A percentile compares a stretch with the other conserved stretches of the same genome.
These are phyloP conservation scores for Leavenworthia alabamica DNA, from an alignment of 345 rosid species.

Conservation along the genomic window DNA sequence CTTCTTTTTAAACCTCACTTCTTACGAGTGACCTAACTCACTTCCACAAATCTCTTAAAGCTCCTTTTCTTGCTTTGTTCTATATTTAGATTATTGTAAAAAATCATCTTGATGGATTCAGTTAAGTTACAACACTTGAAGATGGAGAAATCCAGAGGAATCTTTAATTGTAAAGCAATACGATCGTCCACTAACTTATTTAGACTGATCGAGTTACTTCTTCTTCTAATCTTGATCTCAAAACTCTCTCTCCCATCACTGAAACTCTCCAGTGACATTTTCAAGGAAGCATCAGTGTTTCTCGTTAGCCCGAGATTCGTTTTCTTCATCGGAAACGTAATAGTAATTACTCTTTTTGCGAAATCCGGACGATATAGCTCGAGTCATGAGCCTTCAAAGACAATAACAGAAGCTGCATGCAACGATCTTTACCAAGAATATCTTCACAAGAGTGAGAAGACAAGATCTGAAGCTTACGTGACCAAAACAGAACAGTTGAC, in stretches of 20 bases:
- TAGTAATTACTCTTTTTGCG: constrained; percentile 61
- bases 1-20: too few species aligned
- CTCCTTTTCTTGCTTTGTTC: neutral
- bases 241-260: constrained; percentile 49
- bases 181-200: constrained; percentile 45
- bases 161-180: constrained; percentile 37
- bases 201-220: constrained; percentile 51
- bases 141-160: constrained; percentile 46
- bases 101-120: constrained; percentile 47
- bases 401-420: constrained; percentile 19
- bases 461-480: constrained; percentile 13
- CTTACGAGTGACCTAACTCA: too few species aligned
- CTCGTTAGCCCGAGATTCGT: constrained; percentile 65
- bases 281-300: constrained; percentile 42
- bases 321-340: constrained; percentile 74
- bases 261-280: constrained; percentile 49
- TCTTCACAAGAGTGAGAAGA: constrained; percentile 40
- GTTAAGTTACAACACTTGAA: constrained; percentile 41
- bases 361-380: constrained; percentile 54
- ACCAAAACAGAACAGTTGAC: constrained; percentile 9
- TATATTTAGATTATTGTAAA: neutral
- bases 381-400: constrained; percentile 27
- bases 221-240: constrained; percentile 49
- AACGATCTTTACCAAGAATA: constrained; percentile 44
- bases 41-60: neutral